phyloP scores from a whole-genome alignment of 2,329 filamentous ascomycete genomes.

The Leptographium galeiforme region DNA sequence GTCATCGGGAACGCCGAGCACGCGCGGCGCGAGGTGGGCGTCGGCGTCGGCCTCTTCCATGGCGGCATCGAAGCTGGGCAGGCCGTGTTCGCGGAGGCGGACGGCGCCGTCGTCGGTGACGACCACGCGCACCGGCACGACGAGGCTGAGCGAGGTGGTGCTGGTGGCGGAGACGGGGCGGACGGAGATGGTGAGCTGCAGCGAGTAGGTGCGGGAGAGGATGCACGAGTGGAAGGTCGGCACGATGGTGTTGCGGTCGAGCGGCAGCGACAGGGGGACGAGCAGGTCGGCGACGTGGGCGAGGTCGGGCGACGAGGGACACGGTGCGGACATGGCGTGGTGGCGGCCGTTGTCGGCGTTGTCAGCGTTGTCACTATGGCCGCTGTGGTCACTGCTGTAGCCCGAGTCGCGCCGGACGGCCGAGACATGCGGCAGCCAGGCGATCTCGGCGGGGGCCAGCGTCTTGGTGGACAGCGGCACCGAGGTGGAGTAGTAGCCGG shows the following conservation, averaged over 20 bases:
- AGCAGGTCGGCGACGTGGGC: slow-evolving; percentile 28
- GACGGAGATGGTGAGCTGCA: slow-evolving; percentile 30
- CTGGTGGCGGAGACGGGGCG: slow-evolving; percentile 12
- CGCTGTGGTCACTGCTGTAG: slow-evolving; percentile 30
- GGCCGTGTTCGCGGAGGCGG: slow-evolving; percentile 12
- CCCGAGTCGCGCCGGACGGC: slow-evolving; percentile 36
- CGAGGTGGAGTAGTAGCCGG: slow-evolving; percentile 31
- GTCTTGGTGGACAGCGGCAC: slow-evolving; percentile 25
- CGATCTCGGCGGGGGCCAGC: slow-evolving; percentile 16
- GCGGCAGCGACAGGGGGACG: slow-evolving; percentile 35
- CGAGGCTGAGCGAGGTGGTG: slow-evolving; percentile 4
- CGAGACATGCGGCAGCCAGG: slow-evolving; percentile 27
- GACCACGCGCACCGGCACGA: slow-evolving; percentile 8
- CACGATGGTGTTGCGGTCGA: slow-evolving; percentile 33
- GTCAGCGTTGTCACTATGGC: too few species aligned
- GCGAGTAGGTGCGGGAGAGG: slow-evolving; percentile 38
- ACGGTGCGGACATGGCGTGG: too few species aligned
- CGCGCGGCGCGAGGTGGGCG: slow-evolving; percentile 26
- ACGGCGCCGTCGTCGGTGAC: neutral
- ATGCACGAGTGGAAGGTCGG: slow-evolving; percentile 48
- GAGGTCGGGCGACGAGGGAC: slow-evolving; percentile 7
- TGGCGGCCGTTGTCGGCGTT: neutral
- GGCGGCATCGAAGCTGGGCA: slow-evolving; percentile 37
- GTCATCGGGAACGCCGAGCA: slow-evolving; percentile 21
- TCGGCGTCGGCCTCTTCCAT: slow-evolving; percentile 32